phyloP scores from a whole-genome alignment of 805 yeast species.

The Myxozyma sirexii region DNA sequence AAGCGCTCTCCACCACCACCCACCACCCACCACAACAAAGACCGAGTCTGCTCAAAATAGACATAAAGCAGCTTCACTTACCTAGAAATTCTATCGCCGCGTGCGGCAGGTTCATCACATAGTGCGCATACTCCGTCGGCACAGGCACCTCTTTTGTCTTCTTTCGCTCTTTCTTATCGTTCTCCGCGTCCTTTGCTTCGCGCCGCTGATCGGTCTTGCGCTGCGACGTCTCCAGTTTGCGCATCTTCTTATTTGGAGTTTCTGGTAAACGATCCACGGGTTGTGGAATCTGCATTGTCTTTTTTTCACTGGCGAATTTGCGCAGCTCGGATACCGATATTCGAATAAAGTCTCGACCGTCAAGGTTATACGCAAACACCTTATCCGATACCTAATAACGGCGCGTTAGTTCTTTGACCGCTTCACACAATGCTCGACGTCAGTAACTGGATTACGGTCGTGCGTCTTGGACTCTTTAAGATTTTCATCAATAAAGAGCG shows the following conservation, averaged over 20 bases:
- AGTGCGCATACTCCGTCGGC: conserved; percentile 64
- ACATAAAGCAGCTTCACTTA: conserved; percentile 22
- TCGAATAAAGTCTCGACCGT: conserved; percentile 80
- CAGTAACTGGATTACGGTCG: conserved; percentile 27
- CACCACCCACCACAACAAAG: too few relatives aligned
- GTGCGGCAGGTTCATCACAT: conserved; percentile 95
- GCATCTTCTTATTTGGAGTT: neutral
- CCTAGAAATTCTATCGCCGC: conserved; percentile 73
- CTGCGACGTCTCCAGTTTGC: conserved; percentile 3
- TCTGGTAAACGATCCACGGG: neutral
- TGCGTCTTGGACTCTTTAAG: conserved; percentile 29
- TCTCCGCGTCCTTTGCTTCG: too few relatives aligned
- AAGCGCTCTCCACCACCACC: too few relatives aligned
- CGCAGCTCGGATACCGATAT: conserved; percentile 16
- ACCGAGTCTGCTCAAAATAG: too few relatives aligned
- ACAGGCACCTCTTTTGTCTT: conserved; percentile 38
- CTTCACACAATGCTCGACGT: conserved; percentile 20
- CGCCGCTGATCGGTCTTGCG: neutral
- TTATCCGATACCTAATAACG: conserved; percentile 43
- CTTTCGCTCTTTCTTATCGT: neutral
- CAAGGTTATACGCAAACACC: conserved; percentile 68
- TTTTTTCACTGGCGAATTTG: conserved; percentile 14
- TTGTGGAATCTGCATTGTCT: conserved; percentile 9
- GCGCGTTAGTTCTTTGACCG: too few relatives aligned
- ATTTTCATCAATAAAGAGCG: conserved; percentile 31